phyloP scores from a whole-genome alignment of 305 asterid species.

The Stenogyne calaminthoides region DNA sequence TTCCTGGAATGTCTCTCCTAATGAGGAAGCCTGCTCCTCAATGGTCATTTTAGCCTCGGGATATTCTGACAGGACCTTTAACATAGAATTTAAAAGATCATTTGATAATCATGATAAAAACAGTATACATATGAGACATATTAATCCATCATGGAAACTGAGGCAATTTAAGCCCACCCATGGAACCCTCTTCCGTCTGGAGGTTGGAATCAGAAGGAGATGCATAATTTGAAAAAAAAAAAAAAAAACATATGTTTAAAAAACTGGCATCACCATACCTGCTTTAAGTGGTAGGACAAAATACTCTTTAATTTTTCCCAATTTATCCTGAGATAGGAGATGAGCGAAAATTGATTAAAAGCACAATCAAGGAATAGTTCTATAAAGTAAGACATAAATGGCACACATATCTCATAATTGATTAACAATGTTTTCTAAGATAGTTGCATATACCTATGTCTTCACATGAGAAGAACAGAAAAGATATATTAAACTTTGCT shows the following conservation, averaged over 20 bases:
- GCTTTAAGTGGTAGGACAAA: conserved; percentile 70
- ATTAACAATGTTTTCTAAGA: neutral
- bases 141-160: conserved; percentile 18
- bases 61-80: conserved; percentile 75
- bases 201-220: conserved; percentile 10
- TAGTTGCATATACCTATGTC: neutral
- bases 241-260: conserved; percentile 7
- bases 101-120: neutral
- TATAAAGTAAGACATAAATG: neutral
- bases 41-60: conserved; percentile 81
- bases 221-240: neutral
- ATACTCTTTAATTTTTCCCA: conserved; percentile 78
- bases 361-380: neutral
- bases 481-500: neutral
- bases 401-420: neutral
- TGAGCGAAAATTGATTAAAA: conserved; percentile 27
- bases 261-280: conserved; percentile 61
- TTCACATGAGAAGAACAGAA: neutral
- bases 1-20: conserved; percentile 75
- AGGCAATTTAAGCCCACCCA: neutral
- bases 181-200: conserved; percentile 2
- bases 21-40: conserved; percentile 71
- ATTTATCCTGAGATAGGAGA: conserved; percentile 61
- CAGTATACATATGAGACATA: neutral
- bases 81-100: conserved; percentile 22